phyloP scores from a whole-genome alignment of 129 eudicot genomes.

The Escallonia rubra region DNA sequence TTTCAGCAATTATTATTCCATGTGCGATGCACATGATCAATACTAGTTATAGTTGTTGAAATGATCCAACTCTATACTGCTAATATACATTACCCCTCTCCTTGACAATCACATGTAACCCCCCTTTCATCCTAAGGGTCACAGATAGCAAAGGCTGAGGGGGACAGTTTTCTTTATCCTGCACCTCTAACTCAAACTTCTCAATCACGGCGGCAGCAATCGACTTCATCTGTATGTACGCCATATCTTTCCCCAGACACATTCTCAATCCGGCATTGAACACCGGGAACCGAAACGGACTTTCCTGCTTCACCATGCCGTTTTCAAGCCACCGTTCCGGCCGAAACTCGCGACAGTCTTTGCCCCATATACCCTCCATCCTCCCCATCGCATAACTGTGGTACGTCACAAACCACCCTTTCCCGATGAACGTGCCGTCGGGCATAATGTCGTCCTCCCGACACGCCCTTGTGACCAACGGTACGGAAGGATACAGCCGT shows the following conservation, averaged over 20 bases:
- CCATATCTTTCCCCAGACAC: conserved; percentile 86
- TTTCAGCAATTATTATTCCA: too few species aligned
- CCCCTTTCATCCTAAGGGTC: conserved; percentile 77
- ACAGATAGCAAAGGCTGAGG: conserved; percentile 65
- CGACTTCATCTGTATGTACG: conserved; percentile 81
- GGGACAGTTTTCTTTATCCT: conserved; percentile 37
- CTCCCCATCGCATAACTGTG: conserved; percentile 73
- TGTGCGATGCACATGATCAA: too few species aligned
- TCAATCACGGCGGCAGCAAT: conserved; percentile 64
- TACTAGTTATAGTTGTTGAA: too few species aligned
- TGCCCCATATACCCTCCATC: conserved; percentile 77
- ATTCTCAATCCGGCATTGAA: conserved; percentile 78
- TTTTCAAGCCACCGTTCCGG: conserved; percentile 81
- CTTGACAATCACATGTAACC: conserved; percentile 35
- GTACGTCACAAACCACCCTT: conserved; percentile 60
- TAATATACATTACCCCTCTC: conserved; percentile 11
- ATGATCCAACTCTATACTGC: too few species aligned
- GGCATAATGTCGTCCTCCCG: conserved; percentile 52
- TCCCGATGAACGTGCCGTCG: conserved; percentile 50
- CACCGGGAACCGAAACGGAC: conserved; percentile 53
- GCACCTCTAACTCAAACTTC: conserved; percentile 34
- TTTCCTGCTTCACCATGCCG: conserved; percentile 38
- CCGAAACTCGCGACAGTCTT: conserved; percentile 54
- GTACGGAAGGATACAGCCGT: conserved; percentile 79
- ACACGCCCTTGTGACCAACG: conserved; percentile 60